Conservation (phyloP, 2,329 filamentous ascomycete genomes). For the Chalaropsis ovoidea region DNA sequence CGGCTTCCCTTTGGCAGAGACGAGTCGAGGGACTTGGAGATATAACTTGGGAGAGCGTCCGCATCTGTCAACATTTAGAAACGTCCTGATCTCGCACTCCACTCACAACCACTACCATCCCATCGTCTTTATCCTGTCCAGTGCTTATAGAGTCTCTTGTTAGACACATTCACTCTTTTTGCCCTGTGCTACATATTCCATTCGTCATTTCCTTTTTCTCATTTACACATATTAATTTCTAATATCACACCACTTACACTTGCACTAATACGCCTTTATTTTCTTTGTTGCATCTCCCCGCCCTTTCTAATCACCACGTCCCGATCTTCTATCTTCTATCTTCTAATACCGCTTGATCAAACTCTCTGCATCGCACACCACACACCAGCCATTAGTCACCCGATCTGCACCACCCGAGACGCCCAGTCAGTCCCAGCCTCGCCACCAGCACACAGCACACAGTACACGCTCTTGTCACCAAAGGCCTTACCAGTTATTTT, state of each 20-base stretch:
- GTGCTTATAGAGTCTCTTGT: background rate
- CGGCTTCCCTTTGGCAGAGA: background rate
- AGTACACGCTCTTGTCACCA: background rate
- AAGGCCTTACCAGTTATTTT: background rate
- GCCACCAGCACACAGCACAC: background rate
- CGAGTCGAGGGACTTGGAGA: background rate
- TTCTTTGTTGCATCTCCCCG: background rate
- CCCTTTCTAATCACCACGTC: background rate
- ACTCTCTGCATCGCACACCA: background rate
- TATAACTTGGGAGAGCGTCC: slow-evolving; percentile 3
- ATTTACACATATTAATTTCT: background rate
- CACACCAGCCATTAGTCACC: background rate
- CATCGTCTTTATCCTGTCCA: background rate
- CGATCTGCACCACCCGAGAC: slow-evolving; percentile 12
- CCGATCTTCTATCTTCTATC: background rate
- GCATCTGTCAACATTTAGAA: background rate
- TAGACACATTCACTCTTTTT: background rate
- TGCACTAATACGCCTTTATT: background rate
- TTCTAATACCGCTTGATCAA: background rate
- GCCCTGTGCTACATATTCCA: too few relatives aligned
- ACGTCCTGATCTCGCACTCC: background rate
- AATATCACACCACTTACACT: background rate
- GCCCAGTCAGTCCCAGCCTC: background rate
- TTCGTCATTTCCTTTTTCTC: background rate
- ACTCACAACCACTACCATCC: background rate